Percentiles rank a stretch among this genome's conserved stretches.
These are phyloP conservation scores for Betula pendula DNA, from an alignment of 306 rosid genomes.

Conservation along the genomic window DNA sequence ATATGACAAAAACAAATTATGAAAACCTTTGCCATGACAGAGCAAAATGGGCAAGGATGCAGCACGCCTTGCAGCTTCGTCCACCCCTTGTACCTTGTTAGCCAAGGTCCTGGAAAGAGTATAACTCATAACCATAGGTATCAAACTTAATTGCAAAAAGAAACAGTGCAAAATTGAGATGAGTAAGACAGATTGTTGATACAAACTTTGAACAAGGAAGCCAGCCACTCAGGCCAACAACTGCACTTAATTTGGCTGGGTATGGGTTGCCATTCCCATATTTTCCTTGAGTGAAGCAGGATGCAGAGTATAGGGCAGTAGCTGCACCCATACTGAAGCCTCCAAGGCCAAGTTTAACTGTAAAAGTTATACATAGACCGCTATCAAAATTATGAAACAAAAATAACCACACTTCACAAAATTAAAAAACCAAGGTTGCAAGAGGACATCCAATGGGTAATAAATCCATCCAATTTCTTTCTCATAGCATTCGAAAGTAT, in stretches of 20 bases:
- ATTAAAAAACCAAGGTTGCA: slow-evolving; percentile 15
- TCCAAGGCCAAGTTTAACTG: slow-evolving; percentile 96
- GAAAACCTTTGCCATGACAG: slow-evolving; percentile 92
- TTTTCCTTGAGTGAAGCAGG: slow-evolving; percentile 67
- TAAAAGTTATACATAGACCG: slow-evolving; percentile 20
- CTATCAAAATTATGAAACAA: slow-evolving; percentile 5
- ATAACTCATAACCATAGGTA: slow-evolving; percentile 24
- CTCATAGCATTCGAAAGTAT: background rate
- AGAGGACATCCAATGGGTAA: background rate
- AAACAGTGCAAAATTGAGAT: slow-evolving; percentile 15
- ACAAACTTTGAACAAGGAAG: slow-evolving; percentile 95
- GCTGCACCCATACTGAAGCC: slow-evolving; percentile 99
- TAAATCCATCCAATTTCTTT: background rate
- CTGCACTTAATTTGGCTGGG: slow-evolving; percentile 77
- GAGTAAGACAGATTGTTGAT: slow-evolving; percentile 21
- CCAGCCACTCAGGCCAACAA: slow-evolving; percentile 97
- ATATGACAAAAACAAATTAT: background rate
- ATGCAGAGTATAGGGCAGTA: slow-evolving; percentile 81
- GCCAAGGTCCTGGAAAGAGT: slow-evolving; percentile 61
- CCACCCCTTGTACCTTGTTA: slow-evolving; percentile 59
- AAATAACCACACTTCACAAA: background rate
- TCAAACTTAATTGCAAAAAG: slow-evolving; percentile 4
- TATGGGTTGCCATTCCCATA: slow-evolving; percentile 70
- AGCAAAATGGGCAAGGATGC: slow-evolving; percentile 77
- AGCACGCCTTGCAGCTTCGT: slow-evolving; percentile 64